Base-by-base conservation (phyloP, 164 flowering plant genomes). In the Litsea cubeba region DNA sequence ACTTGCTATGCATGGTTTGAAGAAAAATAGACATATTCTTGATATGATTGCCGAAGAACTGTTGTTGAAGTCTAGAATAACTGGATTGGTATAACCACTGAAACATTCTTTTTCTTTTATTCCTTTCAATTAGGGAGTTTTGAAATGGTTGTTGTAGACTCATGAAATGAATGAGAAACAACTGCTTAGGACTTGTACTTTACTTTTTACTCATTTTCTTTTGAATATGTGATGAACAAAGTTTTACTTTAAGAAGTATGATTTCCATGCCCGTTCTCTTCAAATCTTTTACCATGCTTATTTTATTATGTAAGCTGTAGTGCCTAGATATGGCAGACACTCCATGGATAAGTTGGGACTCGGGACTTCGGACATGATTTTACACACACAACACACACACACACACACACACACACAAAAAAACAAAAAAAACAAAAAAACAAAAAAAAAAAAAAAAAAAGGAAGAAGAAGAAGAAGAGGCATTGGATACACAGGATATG, bases 1-100 rank as follows among this genome's bases (percentile, higher is more conserved):
- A 79, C 84, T 90, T 77, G 99, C 99, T 65, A 86, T 90, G 86
- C 82, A 79, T 51, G 96, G 91, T 76, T 79, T 95, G 85, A 85
- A 76, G 82, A 86, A 83, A 57, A 93, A 95, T 82, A 80, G 83
- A 75, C 91, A 91, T 69, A 90, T 93, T 65, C 77, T 95, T 75
- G 98, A 91, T 78, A 40, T 79, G 79, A 84, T 95, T 71, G 82
- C 90, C 0, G 74, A 75, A 20, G 88, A 87, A 73, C 85, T 95
- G 5, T 65, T 95, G 75, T 87, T 88, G 51, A 86, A 86, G 18
- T 90, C 97, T 40, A 89, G 98, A 76, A 87, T 95, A 72, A 93
- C 99, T 75, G 99, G 99, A 83, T 77, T 90, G 96, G 99, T 93
- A 80, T 49, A 6, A 3, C 17, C 14, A 32, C 68, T 15, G 28